Evolutionary conservation across 1,284 basidiomycete species (phyloP).

Genomic region (Marasmius oreades): DNA sequence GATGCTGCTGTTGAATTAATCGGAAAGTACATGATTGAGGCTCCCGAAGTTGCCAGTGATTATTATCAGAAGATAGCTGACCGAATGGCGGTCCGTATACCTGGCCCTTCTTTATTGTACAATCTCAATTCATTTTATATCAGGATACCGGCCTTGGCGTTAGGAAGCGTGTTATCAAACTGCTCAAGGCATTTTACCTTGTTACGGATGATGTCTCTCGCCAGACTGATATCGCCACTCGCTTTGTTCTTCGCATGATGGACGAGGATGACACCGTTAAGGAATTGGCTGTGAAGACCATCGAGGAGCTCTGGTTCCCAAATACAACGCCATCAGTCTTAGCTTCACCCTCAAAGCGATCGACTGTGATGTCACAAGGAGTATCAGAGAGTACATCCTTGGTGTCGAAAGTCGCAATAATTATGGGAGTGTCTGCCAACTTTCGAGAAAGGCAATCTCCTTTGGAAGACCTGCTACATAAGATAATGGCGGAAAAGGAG

Average conservation of each 20-base stretch:
- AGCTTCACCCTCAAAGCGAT: constrained; percentile 25
- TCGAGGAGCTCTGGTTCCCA: constrained; percentile 89
- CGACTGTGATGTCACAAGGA: constrained; percentile 22
- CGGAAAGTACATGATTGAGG: constrained; percentile 90
- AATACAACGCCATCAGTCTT: constrained; percentile 26
- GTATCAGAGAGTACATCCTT: constrained; percentile 48
- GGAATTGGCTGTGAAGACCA: constrained; percentile 83
- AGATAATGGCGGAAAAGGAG: constrained; percentile 66
- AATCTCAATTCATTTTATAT: too few species aligned
- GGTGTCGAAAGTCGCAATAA: constrained; percentile 64
- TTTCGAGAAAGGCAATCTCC: constrained; percentile 83
- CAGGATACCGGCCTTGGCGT: constrained; percentile 92
- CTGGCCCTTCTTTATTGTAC: too few species aligned
- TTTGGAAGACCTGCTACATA: constrained; percentile 81
- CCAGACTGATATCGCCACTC: constrained; percentile 78
- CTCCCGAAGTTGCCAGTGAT: constrained; percentile 77
- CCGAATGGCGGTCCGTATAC: constrained; percentile 71
- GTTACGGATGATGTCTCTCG: constrained; percentile 58
- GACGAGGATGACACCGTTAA: constrained; percentile 95
- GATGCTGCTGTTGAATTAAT: constrained; percentile 95
- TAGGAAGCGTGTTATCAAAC: constrained; percentile 91
- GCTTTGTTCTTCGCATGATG: constrained; percentile 79
- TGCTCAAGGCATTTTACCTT: constrained; percentile 80
- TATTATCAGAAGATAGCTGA: constrained; percentile 87
- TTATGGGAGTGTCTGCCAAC: constrained; percentile 81